Conservation (phyloP, 495 filamentous ascomycete species). For the Sporormia fimetaria region DNA sequence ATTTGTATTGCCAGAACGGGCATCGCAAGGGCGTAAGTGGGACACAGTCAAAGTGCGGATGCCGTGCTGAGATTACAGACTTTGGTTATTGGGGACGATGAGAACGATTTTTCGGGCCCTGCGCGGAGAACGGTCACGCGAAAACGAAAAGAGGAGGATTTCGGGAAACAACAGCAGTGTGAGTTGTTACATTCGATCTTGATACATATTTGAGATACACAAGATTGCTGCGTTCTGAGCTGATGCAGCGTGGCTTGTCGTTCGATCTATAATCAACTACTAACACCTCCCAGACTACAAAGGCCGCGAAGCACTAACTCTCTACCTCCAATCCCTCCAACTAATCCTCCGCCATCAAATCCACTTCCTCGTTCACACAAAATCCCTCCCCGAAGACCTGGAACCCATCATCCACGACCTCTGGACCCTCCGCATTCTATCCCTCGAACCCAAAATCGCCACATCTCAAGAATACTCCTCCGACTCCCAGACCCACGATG, state of each 20-base stretch:
- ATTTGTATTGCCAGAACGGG: conserved; percentile 43
- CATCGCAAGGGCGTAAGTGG: conserved; percentile 39
- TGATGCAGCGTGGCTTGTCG: not conserved
- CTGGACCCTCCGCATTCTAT: conserved; percentile 55
- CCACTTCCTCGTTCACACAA: conserved; percentile 47
- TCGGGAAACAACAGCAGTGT: conserved; percentile 33
- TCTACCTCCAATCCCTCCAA: conserved; percentile 79
- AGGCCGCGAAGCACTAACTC: conserved; percentile 54
- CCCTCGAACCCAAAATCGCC: conserved; percentile 33
- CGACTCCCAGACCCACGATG: conserved; percentile 30
- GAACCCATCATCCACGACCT: conserved; percentile 55
- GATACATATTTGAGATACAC: not conserved
- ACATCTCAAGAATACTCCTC: conserved; percentile 20
- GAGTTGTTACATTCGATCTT: conserved; percentile 1
- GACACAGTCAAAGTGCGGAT: not conserved
- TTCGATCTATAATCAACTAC: not conserved
- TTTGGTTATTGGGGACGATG: conserved; percentile 49
- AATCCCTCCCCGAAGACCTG: conserved; percentile 51
- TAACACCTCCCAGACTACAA: conserved; percentile 22
- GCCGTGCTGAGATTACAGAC: not conserved
- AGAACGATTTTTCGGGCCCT: conserved; percentile 63
- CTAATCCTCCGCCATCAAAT: conserved; percentile 72
- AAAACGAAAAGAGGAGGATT: conserved; percentile 42
- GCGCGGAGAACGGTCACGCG: conserved; percentile 37
- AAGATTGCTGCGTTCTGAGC: not conserved